Evolutionary conservation across 176 grass and related monocot species (phyloP).

Genomic region (Zoysia pacifica): DNA sequence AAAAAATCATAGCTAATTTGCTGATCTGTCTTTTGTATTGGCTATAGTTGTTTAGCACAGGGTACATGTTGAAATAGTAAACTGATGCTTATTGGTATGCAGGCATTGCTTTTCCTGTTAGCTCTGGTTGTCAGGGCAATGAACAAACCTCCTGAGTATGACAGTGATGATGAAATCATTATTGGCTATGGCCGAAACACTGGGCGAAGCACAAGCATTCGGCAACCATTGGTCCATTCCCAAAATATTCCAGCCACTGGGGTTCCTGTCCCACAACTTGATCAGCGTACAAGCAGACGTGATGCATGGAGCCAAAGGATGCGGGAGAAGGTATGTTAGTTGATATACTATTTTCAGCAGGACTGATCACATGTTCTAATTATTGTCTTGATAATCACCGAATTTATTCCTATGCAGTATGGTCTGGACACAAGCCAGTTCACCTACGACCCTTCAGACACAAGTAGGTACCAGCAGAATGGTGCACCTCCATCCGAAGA

Average conservation of each 20-base stretch:
- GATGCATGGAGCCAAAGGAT: conserved; percentile 98
- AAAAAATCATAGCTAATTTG: not conserved
- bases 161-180: conserved; percentile 90
- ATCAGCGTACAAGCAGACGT: conserved; percentile 68
- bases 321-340: conserved; percentile 82
- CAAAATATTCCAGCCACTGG: conserved; percentile 65
- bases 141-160: conserved; percentile 85
- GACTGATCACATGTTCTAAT: not conserved
- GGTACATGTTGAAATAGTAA: not conserved
- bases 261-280: conserved; percentile 74
- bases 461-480: conserved; percentile 71
- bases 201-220: conserved; percentile 50
- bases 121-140: conserved; percentile 82
- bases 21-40: not conserved
- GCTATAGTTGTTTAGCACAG: not conserved
- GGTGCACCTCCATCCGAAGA: conserved; percentile 55
- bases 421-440: conserved; percentile 88
- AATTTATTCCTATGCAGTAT: conserved; percentile 60
- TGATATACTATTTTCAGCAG: conserved; percentile 8
- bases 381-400: not conserved
- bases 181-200: not conserved
- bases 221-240: conserved; percentile 72
- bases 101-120: conserved; percentile 81
- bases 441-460: conserved; percentile 85
- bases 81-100: conserved; percentile 33